Conservation (phyloP, 805 yeast species). For the Babjeviella inositovora region DNA sequence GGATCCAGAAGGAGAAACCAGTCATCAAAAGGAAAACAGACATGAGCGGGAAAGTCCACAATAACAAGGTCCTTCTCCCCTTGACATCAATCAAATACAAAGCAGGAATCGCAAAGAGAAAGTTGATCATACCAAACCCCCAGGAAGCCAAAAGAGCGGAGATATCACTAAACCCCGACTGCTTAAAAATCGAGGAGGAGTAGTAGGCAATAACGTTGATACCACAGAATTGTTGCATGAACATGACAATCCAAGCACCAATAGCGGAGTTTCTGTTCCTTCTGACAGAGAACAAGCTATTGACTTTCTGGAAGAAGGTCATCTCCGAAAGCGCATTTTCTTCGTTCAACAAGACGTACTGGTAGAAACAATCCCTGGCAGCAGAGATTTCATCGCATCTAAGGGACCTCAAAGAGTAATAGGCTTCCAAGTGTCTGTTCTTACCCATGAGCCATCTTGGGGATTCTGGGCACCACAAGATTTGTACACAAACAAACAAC, state of each 20-base stretch:
- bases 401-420: conserved; percentile 27
- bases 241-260: conserved; percentile 73
- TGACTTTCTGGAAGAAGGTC: conserved; percentile 27
- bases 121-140: conserved; percentile 77
- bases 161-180: conserved; percentile 46
- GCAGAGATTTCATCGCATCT: conserved; percentile 39
- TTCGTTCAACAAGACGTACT: conserved; percentile 45
- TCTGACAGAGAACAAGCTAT: conserved; percentile 51
- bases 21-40: conserved; percentile 40
- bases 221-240: conserved; percentile 88
- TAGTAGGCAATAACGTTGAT: conserved; percentile 80
- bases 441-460: conserved; percentile 72
- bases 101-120: conserved; percentile 72
- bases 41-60: conserved; percentile 51
- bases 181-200: conserved; percentile 59
- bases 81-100: conserved; percentile 62
- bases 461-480: conserved; percentile 58
- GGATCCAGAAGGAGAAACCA: conserved; percentile 62
- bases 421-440: conserved; percentile 44
- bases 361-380: conserved; percentile 59
- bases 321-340: conserved; percentile 32
- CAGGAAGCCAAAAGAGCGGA: conserved; percentile 64
- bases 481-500: conserved; percentile 35
- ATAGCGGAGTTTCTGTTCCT: conserved; percentile 74
- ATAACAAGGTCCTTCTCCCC: conserved; percentile 52